Evolutionary conservation across 768 basidiomycete species (phyloP).

Genomic region (Gymnopilus dilepis): DNA sequence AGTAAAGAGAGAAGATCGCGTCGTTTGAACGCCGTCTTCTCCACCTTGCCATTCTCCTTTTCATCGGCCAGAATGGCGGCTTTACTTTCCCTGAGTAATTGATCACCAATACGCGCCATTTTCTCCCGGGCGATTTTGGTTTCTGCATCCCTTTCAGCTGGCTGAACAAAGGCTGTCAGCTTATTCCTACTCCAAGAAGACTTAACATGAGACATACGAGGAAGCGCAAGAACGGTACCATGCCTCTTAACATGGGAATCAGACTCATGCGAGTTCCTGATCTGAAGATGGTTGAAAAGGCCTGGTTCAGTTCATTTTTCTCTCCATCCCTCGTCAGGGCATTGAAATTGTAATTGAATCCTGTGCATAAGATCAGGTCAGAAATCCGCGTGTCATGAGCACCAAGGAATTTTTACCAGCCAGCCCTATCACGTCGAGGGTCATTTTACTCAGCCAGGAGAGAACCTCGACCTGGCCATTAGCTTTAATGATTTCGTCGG

Average conservation of each 20-base stretch:
- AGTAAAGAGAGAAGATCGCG: constrained; percentile 67
- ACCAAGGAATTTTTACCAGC: constrained; percentile 50
- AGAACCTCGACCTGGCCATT: constrained; percentile 56
- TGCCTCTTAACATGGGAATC: constrained; percentile 36
- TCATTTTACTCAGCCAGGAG: constrained; percentile 67
- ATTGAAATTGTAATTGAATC: constrained; percentile 42
- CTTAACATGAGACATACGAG: constrained; percentile 36
- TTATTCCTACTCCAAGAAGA: background rate
- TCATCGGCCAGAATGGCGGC: constrained; percentile 29
- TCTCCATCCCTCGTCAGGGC: constrained; percentile 33
- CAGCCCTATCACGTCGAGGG: constrained; percentile 79
- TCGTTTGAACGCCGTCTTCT: constrained; percentile 36
- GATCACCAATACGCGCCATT: constrained; percentile 55
- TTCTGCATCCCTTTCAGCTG: constrained; percentile 34
- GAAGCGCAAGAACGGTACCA: constrained; percentile 42
- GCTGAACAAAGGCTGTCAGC: constrained; percentile 28
- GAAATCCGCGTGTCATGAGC: constrained; percentile 33
- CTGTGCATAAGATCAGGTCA: constrained; percentile 16
- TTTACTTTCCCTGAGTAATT: constrained; percentile 58
- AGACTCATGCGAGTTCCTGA: constrained; percentile 42
- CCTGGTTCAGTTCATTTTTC: constrained; percentile 55
- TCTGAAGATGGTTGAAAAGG: constrained; percentile 57
- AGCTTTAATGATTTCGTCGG: constrained; percentile 36
- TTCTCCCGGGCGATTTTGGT: constrained; percentile 39
- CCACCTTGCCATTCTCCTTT: constrained; percentile 33